Evolutionary conservation across 1,139 yeast genomes (phyloP).

Genomic region (Komagataea norvegica): DNA sequence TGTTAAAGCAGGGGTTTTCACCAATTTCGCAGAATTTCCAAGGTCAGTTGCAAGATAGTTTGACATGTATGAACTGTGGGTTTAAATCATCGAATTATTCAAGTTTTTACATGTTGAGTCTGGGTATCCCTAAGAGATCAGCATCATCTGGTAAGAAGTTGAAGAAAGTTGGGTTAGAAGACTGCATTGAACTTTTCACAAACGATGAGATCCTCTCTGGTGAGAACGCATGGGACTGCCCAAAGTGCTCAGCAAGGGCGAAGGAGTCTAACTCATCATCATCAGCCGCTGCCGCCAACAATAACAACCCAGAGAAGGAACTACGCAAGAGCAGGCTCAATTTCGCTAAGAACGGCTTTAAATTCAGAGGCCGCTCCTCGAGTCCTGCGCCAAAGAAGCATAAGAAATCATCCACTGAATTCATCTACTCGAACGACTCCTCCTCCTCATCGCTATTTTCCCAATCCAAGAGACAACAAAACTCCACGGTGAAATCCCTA

Average conservation of each 20-base stretch:
- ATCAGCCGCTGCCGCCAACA: not conserved
- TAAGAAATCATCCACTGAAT: too few relatives aligned
- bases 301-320: conserved; percentile 18
- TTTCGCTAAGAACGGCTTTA: conserved; percentile 16
- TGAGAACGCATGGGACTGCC: conserved; percentile 78
- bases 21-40: conserved; percentile 61
- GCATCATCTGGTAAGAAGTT: conserved; percentile 27
- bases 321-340: conserved; percentile 20
- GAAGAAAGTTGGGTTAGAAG: conserved; percentile 40
- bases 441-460: conserved; percentile 9
- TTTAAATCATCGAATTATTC: conserved; percentile 53
- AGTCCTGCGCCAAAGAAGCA: conserved; percentile 28
- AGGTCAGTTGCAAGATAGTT: conserved; percentile 62
- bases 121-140: conserved; percentile 53
- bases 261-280: conserved; percentile 1
- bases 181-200: conserved; percentile 63
- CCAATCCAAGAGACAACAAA: conserved; percentile 11
- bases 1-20: conserved; percentile 52
- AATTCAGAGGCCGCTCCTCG: conserved; percentile 24
- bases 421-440: too few relatives aligned
- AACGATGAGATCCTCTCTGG: conserved; percentile 65
- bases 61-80: conserved; percentile 62
- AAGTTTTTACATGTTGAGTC: conserved; percentile 58
- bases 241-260: conserved; percentile 46
- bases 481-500: conserved; percentile 45